Evolutionary conservation across 116 monocot genomes (phyloP).

Genomic region (Dioscorea cayenensis): DNA sequence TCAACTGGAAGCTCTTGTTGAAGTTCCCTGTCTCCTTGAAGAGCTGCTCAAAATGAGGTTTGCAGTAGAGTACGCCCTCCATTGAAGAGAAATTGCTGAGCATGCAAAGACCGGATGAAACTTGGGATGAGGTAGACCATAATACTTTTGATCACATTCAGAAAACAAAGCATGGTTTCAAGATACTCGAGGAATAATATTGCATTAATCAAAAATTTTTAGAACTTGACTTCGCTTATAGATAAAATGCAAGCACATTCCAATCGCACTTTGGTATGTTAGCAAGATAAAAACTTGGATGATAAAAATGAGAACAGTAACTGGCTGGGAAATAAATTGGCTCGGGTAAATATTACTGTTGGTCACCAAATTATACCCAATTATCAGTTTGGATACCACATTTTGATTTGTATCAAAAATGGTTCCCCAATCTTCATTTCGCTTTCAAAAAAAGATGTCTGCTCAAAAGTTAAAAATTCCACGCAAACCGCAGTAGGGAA

Average conservation of each 20-base stretch:
- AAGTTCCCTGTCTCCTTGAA: conserved; percentile 71
- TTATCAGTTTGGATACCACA: too few species aligned
- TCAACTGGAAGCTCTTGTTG: conserved; percentile 75
- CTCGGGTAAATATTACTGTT: too few species aligned
- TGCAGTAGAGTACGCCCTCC: conserved; percentile 73
- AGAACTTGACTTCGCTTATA: neutral
- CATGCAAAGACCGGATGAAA: conserved; percentile 20
- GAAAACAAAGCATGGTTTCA: neutral
- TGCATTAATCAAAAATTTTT: too few species aligned
- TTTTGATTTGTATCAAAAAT: too few species aligned
- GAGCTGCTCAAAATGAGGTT: conserved; percentile 68
- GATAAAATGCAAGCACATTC: neutral
- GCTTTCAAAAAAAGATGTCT: too few species aligned
- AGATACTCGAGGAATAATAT: neutral
- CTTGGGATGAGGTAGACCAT: neutral
- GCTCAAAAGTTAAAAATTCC: too few species aligned
- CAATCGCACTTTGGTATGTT: neutral
- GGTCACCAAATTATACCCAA: too few species aligned
- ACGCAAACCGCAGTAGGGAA: too few species aligned
- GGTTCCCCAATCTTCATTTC: too few species aligned
- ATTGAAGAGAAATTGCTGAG: conserved; percentile 59
- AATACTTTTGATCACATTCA: neutral
- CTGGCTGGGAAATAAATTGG: neutral
- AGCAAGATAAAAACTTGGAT: neutral
- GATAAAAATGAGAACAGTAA: neutral